These are phyloP conservation scores for Dactylellina leptospora DNA, from an alignment of 2,329 filamentous ascomycete genomes.

Conservation along the genomic window DNA sequence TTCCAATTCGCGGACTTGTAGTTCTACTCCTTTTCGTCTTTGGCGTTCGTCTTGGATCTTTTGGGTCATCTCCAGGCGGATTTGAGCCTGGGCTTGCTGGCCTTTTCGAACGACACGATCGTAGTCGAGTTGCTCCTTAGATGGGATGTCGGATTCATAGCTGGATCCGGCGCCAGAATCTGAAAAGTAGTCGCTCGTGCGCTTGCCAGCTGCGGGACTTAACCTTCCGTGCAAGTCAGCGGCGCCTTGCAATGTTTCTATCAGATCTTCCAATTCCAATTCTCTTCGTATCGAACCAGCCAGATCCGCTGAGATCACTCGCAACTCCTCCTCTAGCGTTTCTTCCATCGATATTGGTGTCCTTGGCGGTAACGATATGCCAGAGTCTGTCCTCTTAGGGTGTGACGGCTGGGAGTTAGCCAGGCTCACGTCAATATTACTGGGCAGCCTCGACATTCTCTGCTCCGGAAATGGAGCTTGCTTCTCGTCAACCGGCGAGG, in stretches of 20 bases:
- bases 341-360: conserved; percentile 56
- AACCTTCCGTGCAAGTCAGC: conserved; percentile 64
- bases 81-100: conserved; percentile 88
- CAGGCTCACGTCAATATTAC: conserved; percentile 44
- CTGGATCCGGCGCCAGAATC: conserved; percentile 76
- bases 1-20: conserved; percentile 83
- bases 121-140: conserved; percentile 71
- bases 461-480: conserved; percentile 34
- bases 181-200: conserved; percentile 97
- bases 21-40: conserved; percentile 78
- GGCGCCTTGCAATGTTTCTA: conserved; percentile 87
- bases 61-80: conserved; percentile 83
- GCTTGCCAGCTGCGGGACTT: conserved; percentile 67
- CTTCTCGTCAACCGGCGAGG: conserved; percentile 33
- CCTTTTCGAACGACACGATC: conserved; percentile 82
- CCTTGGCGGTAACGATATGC: conserved; percentile 55
- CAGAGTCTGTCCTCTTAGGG: conserved; percentile 55
- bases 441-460: conserved; percentile 48
- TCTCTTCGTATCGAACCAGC: conserved; percentile 91
- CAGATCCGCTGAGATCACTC: conserved; percentile 90
- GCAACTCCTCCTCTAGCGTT: conserved; percentile 85
- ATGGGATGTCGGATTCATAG: conserved; percentile 60
- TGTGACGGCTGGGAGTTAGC: conserved; percentile 47
- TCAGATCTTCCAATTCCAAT: conserved; percentile 94
- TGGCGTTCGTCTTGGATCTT: conserved; percentile 88